Evolutionary conservation across 169 alveolate genomes (phyloP), one percentile per base, ranked within the genome.

Genomic region (Cryptosporidium felis): DNA sequence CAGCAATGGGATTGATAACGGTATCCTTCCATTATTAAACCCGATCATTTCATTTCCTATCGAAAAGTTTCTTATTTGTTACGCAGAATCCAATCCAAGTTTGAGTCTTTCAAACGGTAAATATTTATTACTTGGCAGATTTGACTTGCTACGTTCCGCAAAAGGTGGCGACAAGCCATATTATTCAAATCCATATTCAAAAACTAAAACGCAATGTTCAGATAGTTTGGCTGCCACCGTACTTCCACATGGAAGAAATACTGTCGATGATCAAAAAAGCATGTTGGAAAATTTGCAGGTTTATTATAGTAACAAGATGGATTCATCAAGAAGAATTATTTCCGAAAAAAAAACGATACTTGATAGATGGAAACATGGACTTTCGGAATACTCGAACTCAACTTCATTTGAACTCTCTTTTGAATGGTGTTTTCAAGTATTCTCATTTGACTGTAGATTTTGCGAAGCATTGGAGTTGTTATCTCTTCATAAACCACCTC

Each of bases 211-310:
- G 56, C 36, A 53, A 12, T 8, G 26, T 9, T 65, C 59, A 0
- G 81, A 45, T 18, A 74, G n/a, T 49, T 14, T 74, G 18, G 56
- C 60, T 16, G 67, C 85, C 3, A 12, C 67, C 56, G 85, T 58
- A 14, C 85, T 74, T 5, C 85, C 85, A n/a, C 85, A 74, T 38
- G 85, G 85, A 53, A 74, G 85, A 30, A 74, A 74, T 34, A 51
- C 85, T 16, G 85, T 56, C n/a, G 85, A 74, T 74, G 85, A 74
- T 49, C 85, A 74, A 49, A 74, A 53, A 53, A 74, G 40, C 45
- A 74, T 74, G 85, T 38, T 74, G 3, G 85, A 74, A 32, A 74
- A 74, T 74, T 12, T 74, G 6, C 85, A 74, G 23, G 16, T n/a
- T 1, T 74, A 74, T 53, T 74, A 74, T 58, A 56, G 56, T n/a